Percentiles rank a stretch among this genome's conserved stretches.
phyloP scores from a whole-genome alignment of 805 yeast species.

The Sungouiozyma intestinalis region DNA sequence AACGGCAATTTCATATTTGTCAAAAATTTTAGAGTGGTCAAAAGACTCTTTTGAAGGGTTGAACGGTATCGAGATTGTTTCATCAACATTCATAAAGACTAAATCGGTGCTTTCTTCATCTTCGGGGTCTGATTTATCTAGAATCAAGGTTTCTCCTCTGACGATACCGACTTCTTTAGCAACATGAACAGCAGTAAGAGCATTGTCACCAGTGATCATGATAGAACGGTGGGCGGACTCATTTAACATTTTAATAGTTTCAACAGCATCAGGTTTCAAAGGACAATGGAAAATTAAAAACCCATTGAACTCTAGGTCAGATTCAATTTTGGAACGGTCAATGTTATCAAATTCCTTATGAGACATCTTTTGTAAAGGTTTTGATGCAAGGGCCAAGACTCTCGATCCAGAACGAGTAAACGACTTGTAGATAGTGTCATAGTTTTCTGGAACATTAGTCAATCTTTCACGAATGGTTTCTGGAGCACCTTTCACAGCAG shows the following conservation, averaged over 20 bases:
- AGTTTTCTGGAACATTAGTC: slow-evolving; percentile 55
- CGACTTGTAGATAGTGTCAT: slow-evolving; percentile 77
- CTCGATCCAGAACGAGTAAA: slow-evolving; percentile 94
- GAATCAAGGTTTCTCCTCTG: slow-evolving; percentile 70
- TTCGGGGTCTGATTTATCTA: slow-evolving; percentile 74
- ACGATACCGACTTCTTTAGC: slow-evolving; percentile 88
- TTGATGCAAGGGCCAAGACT: slow-evolving; percentile 90
- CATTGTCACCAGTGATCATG: slow-evolving; percentile 99
- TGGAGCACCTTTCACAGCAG: slow-evolving; percentile 96
- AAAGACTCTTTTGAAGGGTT: slow-evolving; percentile 38
- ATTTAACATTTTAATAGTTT: slow-evolving; percentile 81
- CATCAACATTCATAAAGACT: slow-evolving; percentile 80
- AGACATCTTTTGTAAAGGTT: slow-evolving; percentile 46
- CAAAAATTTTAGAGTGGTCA: slow-evolving; percentile 38
- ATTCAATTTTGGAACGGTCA: slow-evolving; percentile 68
- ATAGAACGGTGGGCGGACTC: slow-evolving; percentile 92
- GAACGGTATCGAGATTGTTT: slow-evolving; percentile 59
- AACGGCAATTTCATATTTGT: slow-evolving; percentile 72
- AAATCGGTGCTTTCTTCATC: slow-evolving; percentile 43
- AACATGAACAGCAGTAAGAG: slow-evolving; percentile 95
- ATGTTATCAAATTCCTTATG: slow-evolving; percentile 45
- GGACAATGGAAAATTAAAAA: slow-evolving; percentile 97
- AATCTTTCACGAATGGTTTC: slow-evolving; percentile 84
- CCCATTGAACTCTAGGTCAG: slow-evolving; percentile 70
- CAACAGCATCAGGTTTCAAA: slow-evolving; percentile 85